These are phyloP conservation scores for Gentiana dahurica DNA, from an alignment of 257 asterid species.

Conservation along the genomic window DNA sequence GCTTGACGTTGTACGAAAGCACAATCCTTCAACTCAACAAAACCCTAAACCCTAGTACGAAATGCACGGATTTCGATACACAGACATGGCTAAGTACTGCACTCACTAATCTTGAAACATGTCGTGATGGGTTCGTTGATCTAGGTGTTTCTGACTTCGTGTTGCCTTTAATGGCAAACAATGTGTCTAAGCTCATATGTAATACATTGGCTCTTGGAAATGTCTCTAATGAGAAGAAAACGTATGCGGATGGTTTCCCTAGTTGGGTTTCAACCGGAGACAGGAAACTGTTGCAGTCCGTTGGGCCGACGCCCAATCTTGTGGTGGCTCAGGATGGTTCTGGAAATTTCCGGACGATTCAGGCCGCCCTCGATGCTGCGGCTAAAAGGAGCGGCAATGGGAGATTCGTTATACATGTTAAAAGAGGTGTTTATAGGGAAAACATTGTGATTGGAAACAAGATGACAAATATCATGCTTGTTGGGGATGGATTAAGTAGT, in stretches of 20 bases:
- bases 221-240: conserved; percentile 10
- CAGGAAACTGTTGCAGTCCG: conserved; percentile 20
- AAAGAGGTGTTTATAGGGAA: conserved; percentile 26
- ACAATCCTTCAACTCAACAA: conserved; percentile 47
- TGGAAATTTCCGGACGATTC: conserved; percentile 27
- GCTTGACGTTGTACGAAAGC: conserved; percentile 38
- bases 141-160: conserved; percentile 35
- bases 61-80: conserved; percentile 41
- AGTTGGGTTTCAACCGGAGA: conserved; percentile 18
- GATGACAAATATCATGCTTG: conserved; percentile 50
- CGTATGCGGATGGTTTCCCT: conserved; percentile 18
- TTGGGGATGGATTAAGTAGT: conserved; percentile 57
- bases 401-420: conserved; percentile 29
- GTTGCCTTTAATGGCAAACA: conserved; percentile 40
- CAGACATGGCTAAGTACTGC: conserved; percentile 84
- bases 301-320: conserved; percentile 2
- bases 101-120: conserved; percentile 59
- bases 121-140: conserved; percentile 52
- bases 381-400: conserved; percentile 10
- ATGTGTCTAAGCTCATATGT: conserved; percentile 47
- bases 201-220: conserved; percentile 46
- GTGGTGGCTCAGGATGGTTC: conserved; percentile 48
- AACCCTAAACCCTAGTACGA: conserved; percentile 30
- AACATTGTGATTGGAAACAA: conserved; percentile 22
- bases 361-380: conserved; percentile 33